A percentile compares a stretch with the other conserved stretches of the same genome.
These are phyloP conservation scores for Paspalum notatum DNA, from an alignment of 176 grass and related monocot genomes.

Conservation along the genomic window DNA sequence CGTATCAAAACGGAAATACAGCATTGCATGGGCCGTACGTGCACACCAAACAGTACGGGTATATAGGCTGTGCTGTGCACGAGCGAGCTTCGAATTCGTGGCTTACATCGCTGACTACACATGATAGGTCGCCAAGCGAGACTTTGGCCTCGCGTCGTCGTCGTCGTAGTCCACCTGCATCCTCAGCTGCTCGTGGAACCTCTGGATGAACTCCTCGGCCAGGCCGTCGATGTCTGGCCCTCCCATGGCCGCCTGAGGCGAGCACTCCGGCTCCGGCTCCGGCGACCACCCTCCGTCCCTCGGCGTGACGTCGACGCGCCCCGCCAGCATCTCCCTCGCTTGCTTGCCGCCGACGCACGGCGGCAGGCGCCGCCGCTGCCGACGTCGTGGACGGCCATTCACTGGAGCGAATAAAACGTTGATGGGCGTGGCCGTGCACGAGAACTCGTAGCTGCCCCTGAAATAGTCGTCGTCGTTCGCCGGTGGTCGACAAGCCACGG, in stretches of 20 bases:
- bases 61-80: too few species aligned
- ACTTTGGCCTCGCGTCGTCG: neutral
- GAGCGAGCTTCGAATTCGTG: too few species aligned
- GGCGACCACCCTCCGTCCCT: neutral
- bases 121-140: neutral
- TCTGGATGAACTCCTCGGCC: constrained; percentile 45
- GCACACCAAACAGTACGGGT: too few species aligned
- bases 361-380: neutral
- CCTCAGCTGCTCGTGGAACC: constrained; percentile 43
- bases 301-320: neutral
- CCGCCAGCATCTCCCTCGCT: constrained; percentile 18
- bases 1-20: too few species aligned
- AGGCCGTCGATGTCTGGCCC: constrained; percentile 31
- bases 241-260: neutral
- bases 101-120: neutral
- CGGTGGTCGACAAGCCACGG: neutral
- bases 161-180: constrained; percentile 4
- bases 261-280: neutral
- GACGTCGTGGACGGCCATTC: neutral
- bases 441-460: constrained; percentile 48
- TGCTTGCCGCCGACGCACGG: constrained; percentile 35
- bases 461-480: constrained; percentile 29
- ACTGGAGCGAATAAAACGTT: neutral
- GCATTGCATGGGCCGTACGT: too few species aligned
- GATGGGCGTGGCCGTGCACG: constrained; percentile 24